phyloP scores from a whole-genome alignment of 2,329 filamentous ascomycete genomes.

The Fusarium verrucosum region DNA sequence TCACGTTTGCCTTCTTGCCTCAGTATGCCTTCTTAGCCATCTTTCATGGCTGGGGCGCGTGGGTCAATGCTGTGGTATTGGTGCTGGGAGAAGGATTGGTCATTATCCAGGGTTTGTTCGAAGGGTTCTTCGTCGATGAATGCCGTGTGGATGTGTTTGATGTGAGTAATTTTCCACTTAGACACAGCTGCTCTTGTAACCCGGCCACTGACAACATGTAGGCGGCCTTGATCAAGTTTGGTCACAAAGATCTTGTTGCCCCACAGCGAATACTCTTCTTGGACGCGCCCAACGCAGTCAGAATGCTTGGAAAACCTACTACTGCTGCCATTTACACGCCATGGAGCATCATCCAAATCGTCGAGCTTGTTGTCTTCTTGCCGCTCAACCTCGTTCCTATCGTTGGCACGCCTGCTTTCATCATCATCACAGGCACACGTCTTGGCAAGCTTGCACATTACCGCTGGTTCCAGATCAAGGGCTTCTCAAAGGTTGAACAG shows the following conservation, averaged over 20 bases:
- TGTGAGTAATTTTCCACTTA: slow-evolving; percentile 56
- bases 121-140: slow-evolving; percentile 84
- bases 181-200: not conserved
- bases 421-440: slow-evolving; percentile 86
- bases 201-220: slow-evolving; percentile 45
- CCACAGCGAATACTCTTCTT: slow-evolving; percentile 71
- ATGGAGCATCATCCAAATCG: slow-evolving; percentile 89
- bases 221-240: slow-evolving; percentile 78
- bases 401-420: slow-evolving; percentile 83
- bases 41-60: slow-evolving; percentile 89
- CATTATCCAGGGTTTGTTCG: slow-evolving; percentile 74
- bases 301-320: slow-evolving; percentile 84
- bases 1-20: slow-evolving; percentile 87
- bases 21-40: slow-evolving; percentile 89
- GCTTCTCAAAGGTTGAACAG: slow-evolving; percentile 76
- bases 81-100: slow-evolving; percentile 85
- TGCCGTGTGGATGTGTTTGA: slow-evolving; percentile 85
- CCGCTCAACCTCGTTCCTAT: slow-evolving; percentile 89
- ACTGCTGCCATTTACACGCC: slow-evolving; percentile 81
- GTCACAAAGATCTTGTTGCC: slow-evolving; percentile 73
- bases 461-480: slow-evolving; percentile 85
- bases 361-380: slow-evolving; percentile 81
- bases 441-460: slow-evolving; percentile 91
- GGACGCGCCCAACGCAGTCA: slow-evolving; percentile 77
- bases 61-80: slow-evolving; percentile 86